phyloP scores from a whole-genome alignment of 495 filamentous ascomycete species.

The Talaromyces borbonicus region DNA sequence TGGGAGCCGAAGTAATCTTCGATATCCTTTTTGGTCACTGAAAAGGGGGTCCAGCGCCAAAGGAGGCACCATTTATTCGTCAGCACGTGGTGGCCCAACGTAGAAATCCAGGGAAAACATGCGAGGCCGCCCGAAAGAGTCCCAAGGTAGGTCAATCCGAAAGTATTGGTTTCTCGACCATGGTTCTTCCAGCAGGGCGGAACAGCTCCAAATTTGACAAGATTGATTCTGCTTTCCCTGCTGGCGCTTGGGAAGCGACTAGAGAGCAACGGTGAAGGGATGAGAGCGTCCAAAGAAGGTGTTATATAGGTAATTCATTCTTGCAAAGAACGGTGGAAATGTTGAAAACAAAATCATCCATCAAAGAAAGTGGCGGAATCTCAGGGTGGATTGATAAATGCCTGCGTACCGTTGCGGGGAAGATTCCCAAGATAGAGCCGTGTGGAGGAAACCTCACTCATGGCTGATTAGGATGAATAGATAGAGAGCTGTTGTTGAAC shows the following conservation, averaged over 20 bases:
- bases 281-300: slow-evolving; percentile 4
- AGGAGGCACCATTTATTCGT: slow-evolving; percentile 17
- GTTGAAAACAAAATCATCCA: slow-evolving; percentile 4
- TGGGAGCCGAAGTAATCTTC: slow-evolving; percentile 92
- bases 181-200: slow-evolving; percentile 5
- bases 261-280: slow-evolving; percentile 4
- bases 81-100: slow-evolving; percentile 15
- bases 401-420: slow-evolving; percentile 82
- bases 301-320: too few relatives aligned
- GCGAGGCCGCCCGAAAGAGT: slow-evolving; percentile 12
- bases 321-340: slow-evolving; percentile 6
- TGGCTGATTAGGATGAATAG: slow-evolving; percentile 21
- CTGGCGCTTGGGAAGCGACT: slow-evolving; percentile 2
- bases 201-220: slow-evolving; percentile 2
- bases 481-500: background rate
- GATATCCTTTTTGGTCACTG: slow-evolving; percentile 93
- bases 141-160: slow-evolving; percentile 10
- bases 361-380: slow-evolving; percentile 6
- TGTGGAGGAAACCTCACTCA: slow-evolving; percentile 74
- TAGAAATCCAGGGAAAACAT: slow-evolving; percentile 14
- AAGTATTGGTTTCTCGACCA: slow-evolving; percentile 5
- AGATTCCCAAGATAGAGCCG: slow-evolving; percentile 96
- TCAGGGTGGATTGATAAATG: slow-evolving; percentile 23
- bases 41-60: slow-evolving; percentile 19
- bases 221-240: background rate